phyloP scores from a whole-genome alignment of 176 grass and related monocot genomes.

The Lolium perenne region DNA sequence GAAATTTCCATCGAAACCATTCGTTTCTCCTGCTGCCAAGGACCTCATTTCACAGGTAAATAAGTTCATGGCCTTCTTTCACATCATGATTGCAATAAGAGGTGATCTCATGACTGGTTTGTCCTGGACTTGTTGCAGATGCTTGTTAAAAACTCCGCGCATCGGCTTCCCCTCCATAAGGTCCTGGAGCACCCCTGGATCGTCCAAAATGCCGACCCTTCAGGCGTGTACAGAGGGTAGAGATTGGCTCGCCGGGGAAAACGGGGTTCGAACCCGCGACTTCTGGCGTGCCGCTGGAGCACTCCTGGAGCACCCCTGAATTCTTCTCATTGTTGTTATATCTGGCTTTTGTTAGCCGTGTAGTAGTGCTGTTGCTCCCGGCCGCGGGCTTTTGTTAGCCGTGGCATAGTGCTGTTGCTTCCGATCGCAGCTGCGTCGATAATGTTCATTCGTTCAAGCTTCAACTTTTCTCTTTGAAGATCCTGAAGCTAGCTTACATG shows the following conservation, averaged over 20 bases:
- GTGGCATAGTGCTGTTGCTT: not conserved
- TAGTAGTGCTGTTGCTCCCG: not conserved
- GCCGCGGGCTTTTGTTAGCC: not conserved
- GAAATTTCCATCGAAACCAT: constrained; percentile 75
- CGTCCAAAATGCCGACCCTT: constrained; percentile 85
- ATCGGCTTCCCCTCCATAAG: constrained; percentile 75
- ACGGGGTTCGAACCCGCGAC: no score
- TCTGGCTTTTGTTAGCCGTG: not conserved
- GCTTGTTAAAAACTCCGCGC: constrained; percentile 74
- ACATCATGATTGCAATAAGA: not conserved
- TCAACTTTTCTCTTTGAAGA: constrained; percentile 26
- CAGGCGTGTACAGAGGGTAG: constrained; percentile 70
- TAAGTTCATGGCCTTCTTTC: not conserved
- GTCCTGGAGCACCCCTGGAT: constrained; percentile 96
- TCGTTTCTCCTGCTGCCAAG: constrained; percentile 76
- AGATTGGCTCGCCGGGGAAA: no score
- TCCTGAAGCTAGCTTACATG: not conserved
- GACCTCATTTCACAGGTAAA: constrained; percentile 86
- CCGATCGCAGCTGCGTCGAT: no score
- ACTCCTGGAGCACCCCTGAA: not conserved
- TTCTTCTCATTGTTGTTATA: constrained; percentile 26
- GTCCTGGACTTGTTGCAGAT: constrained; percentile 53
- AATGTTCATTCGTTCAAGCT: constrained; percentile 13
- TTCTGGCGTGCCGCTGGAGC: no score
- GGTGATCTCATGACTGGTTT: no score